Evolutionary conservation across 192 early-diverging fungal genomes (phyloP), one percentile per base, ranked within the genome.

Genomic region (Backusella westeae): DNA sequence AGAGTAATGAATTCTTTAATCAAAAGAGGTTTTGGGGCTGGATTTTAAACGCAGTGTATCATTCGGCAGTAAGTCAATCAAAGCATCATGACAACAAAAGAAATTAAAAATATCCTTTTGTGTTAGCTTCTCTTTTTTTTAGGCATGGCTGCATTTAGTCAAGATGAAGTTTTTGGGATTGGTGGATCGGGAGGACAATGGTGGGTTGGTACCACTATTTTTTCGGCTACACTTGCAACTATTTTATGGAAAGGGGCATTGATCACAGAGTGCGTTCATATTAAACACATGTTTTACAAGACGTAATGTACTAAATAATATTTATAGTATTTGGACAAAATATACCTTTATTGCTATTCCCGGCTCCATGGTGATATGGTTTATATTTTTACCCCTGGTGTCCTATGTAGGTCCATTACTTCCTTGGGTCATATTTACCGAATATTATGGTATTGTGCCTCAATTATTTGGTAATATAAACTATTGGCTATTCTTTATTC

Each of bases 191-290:
- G 92, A 59, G 95, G 96, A 65, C 93, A 94, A 34, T 99, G 97
- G 97, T 85, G 94, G 39, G 90, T 96, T 78, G 96, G 97, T 69
- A 91, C 93, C 42, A 95, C 93, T 74, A 84, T 97, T 19, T 99
- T 95, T 84, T 97, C 95, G 6, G 85, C 91, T 4, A 95, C 96
- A 69, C 83, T 99, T 59, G 89, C 92, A 23, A 96, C 96, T 0
- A 95, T 99, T 71, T 88, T 97, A 6, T 85, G 90, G 77, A 99
- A 98, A 86, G 97, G 94, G 0, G 94, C 93, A 36, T 75, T 99
- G 76, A 93, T 95, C 69, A 90, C 91, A 69, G 93, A 95, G 88
- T 89, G 84, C 70, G 86, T 76, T 32, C 12, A 41, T 59, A 15
- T 10, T 26, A 35, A 26, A 35, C 21, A 17, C 67, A 23, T 14